Evolutionary conservation across 2,329 filamentous ascomycete species (phyloP).

Genomic region (Chaetoscypha palmicola): DNA sequence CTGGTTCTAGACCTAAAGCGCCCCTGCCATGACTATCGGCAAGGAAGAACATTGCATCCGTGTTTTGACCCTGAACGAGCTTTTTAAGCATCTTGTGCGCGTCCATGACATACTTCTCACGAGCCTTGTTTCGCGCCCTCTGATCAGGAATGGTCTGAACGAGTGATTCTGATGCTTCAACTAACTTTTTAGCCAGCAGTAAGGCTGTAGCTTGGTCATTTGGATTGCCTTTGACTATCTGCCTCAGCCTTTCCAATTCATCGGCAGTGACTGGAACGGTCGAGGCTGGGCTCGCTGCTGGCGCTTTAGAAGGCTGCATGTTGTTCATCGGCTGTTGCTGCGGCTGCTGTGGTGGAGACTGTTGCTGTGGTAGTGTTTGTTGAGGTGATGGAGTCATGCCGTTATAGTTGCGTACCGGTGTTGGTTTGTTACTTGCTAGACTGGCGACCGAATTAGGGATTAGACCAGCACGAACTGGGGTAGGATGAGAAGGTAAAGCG

Average conservation of each 20-base stretch:
- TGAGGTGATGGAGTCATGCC: conserved; percentile 17
- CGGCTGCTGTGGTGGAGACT: conserved; percentile 1
- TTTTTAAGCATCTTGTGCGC: conserved; percentile 91
- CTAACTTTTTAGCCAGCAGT: conserved; percentile 70
- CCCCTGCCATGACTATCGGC: conserved; percentile 86
- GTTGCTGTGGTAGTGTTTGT: conserved; percentile 8
- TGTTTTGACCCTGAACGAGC: conserved; percentile 62
- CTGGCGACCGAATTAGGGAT: conserved; percentile 52
- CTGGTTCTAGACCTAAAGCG: conserved; percentile 67
- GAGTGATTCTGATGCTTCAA: conserved; percentile 76
- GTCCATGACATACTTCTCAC: conserved; percentile 78
- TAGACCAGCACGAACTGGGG: conserved; percentile 55
- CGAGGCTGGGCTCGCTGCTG: conserved; percentile 9
- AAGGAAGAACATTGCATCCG: conserved; percentile 87
- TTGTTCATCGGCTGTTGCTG: not conserved
- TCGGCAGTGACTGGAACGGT: conserved; percentile 58
- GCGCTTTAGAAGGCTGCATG: conserved; percentile 1
- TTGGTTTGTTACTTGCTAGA: conserved; percentile 46
- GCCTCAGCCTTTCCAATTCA: conserved; percentile 69
- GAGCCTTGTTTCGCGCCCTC: conserved; percentile 63
- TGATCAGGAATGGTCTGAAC: conserved; percentile 59
- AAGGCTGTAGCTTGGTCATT: conserved; percentile 66
- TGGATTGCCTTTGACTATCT: conserved; percentile 62
- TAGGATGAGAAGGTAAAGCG: conserved; percentile 51
- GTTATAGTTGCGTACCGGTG: conserved; percentile 39